Percentiles rank a stretch among this genome's conserved stretches.
These are phyloP conservation scores for Maudiozyma saulgeensis DNA, from an alignment of 805 yeast genomes.

Conservation along the genomic window DNA sequence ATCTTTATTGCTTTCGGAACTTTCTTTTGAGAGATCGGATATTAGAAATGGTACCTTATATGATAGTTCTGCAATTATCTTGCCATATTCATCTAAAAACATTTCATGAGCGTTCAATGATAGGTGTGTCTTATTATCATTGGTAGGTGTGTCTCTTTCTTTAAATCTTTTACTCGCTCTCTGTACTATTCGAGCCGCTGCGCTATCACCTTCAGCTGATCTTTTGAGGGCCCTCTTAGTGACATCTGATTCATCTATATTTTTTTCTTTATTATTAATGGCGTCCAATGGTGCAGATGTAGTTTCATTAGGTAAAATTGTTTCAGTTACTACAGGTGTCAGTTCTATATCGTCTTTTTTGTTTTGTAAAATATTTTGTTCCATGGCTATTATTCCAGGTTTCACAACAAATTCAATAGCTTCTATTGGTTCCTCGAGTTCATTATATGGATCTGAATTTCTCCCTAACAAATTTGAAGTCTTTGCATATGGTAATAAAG, in stretches of 20 bases:
- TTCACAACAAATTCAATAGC: slow-evolving; percentile 30
- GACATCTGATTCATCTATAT: no score
- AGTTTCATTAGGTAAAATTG: neutral
- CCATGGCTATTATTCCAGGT: neutral
- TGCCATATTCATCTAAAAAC: slow-evolving; percentile 14
- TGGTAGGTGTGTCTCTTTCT: slow-evolving; percentile 12
- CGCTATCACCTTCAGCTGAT: slow-evolving; percentile 3
- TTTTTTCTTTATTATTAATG: neutral
- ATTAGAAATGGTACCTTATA: slow-evolving; percentile 5
- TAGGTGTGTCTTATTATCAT: neutral
- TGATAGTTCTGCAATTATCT: slow-evolving; percentile 2
- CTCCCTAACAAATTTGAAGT: slow-evolving; percentile 24
- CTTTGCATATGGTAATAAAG: slow-evolving; percentile 33
- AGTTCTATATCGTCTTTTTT: neutral
- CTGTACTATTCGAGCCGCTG: slow-evolving; percentile 19
- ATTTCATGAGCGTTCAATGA: slow-evolving; percentile 8
- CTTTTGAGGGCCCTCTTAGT: neutral
- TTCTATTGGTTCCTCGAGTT: slow-evolving; percentile 42
- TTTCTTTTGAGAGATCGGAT: slow-evolving; percentile 5
- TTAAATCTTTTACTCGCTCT: slow-evolving; percentile 35
- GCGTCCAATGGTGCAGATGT: no score
- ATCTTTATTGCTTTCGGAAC: neutral
- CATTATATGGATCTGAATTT: slow-evolving; percentile 42
- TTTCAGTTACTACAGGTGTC: neutral
- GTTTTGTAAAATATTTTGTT: neutral